Percentiles rank a stretch among this genome's conserved stretches.
These are phyloP conservation scores for Dissophora globulifera DNA, from an alignment of 192 early-diverging fungal genomes.

Conservation along the genomic window DNA sequence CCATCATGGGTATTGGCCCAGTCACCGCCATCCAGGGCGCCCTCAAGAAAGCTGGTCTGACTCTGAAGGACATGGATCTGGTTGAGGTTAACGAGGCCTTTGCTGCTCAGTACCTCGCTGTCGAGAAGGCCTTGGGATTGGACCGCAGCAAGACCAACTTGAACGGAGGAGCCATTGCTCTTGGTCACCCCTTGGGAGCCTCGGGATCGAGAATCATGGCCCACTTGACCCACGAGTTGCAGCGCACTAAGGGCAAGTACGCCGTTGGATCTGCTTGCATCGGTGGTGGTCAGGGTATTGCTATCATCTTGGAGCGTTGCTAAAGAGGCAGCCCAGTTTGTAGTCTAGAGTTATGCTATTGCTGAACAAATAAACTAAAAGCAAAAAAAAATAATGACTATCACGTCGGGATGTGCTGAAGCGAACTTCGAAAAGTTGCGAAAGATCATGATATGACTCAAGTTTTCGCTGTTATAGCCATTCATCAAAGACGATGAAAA, in stretches of 20 bases:
- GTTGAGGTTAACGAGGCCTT: constrained; percentile 99
- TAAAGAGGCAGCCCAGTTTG: too few species aligned
- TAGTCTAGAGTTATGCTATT: too few species aligned
- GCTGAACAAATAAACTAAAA: too few species aligned
- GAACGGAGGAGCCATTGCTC: constrained; percentile 93
- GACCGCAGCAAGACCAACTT: constrained; percentile 83
- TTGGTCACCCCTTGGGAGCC: constrained; percentile 96
- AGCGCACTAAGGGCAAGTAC: constrained; percentile 84
- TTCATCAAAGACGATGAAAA: too few species aligned
- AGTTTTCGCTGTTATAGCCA: too few species aligned
- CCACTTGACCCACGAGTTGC: constrained; percentile 87
- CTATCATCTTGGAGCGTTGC: constrained; percentile 28
- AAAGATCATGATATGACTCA: too few species aligned
- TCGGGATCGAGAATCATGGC: constrained; percentile 93
- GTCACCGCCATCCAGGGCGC: constrained; percentile 90
- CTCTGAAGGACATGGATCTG: constrained; percentile 86
- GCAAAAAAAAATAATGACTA: too few species aligned
- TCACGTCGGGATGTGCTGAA: too few species aligned
- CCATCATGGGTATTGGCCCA: constrained; percentile 97
- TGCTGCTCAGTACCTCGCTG: constrained; percentile 90
- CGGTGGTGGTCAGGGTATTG: constrained; percentile 83
- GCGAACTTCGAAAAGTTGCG: too few species aligned
- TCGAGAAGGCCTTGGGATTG: constrained; percentile 88
- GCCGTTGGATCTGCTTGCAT: constrained; percentile 96
- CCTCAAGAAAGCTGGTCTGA: constrained; percentile 81